Percentiles rank a stretch among this genome's conserved stretches.
phyloP scores from a whole-genome alignment of 2,329 filamentous ascomycete species.

The Claviceps spartinae region DNA sequence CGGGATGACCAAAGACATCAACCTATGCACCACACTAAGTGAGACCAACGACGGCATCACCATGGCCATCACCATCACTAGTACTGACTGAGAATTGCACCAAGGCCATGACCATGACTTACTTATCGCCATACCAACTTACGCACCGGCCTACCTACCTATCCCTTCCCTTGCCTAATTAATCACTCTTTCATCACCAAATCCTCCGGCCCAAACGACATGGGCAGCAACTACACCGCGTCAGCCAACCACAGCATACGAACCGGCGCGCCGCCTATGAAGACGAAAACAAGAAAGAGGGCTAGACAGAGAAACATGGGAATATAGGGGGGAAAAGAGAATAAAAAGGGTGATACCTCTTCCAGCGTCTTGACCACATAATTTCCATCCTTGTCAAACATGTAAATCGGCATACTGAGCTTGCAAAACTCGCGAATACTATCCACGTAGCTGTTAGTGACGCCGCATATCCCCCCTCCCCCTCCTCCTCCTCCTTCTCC shows the following conservation, averaged over 20 bases:
- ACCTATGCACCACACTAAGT: no score
- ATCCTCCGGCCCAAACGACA: slow-evolving; percentile 54
- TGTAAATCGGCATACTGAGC: slow-evolving; percentile 63
- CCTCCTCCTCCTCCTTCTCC: background rate
- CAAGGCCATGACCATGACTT: no score
- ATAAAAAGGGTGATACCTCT: slow-evolving; percentile 33
- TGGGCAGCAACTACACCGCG: slow-evolving; percentile 43
- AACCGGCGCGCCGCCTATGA: background rate
- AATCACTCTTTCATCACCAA: slow-evolving; percentile 16
- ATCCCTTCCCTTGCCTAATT: no score
- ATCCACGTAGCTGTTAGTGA: slow-evolving; percentile 5
- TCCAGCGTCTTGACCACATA: slow-evolving; percentile 57
- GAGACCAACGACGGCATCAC: no score
- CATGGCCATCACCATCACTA: no score
- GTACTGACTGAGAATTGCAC: no score
- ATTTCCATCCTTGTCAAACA: slow-evolving; percentile 76
- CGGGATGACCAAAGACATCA: no score
- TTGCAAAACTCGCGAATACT: slow-evolving; percentile 67
- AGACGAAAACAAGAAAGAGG: background rate
- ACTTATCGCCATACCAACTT: no score
- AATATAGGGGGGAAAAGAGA: no score
- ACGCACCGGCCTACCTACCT: no score
- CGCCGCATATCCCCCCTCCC: slow-evolving; percentile 7
- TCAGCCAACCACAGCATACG: slow-evolving; percentile 3
- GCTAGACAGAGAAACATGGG: no score